Evolutionary conservation across 192 early-diverging fungal genomes (phyloP).

Genomic region (Chytriomyces confervae): DNA sequence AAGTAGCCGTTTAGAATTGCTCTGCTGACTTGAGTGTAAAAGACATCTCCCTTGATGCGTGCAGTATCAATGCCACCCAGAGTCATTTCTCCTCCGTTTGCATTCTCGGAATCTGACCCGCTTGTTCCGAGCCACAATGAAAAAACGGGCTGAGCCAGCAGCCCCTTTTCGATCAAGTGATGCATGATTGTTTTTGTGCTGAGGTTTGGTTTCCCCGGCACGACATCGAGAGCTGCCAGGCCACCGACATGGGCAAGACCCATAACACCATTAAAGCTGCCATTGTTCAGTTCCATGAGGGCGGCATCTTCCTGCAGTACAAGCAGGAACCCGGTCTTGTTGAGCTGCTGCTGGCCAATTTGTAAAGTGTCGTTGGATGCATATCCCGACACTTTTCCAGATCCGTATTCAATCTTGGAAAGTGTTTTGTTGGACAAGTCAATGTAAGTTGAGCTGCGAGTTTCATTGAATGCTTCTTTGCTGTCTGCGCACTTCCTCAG

Average conservation of each 20-base stretch:
- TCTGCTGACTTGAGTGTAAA: background rate
- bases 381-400: constrained; percentile 4
- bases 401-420: constrained; percentile 11
- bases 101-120: no score
- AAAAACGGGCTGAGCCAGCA: constrained; percentile 1
- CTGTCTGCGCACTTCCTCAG: background rate
- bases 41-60: background rate
- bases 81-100: background rate
- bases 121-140: background rate
- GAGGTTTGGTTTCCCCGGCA: background rate
- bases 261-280: background rate
- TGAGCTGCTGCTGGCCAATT: background rate
- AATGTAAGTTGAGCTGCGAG: background rate
- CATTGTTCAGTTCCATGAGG: constrained; percentile 2
- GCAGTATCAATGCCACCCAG: constrained; percentile 1
- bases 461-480: background rate
- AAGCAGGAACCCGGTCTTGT: background rate
- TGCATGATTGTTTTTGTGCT: background rate
- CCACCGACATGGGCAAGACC: constrained; percentile 4
- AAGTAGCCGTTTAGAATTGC: background rate
- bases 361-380: background rate
- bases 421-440: background rate
- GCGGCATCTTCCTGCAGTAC: background rate
- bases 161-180: background rate
- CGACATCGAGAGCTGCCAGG: background rate